These are phyloP conservation scores for Paramecium biaurelia DNA, from an alignment of 73 alveolate genomes.

Conservation along the genomic window DNA sequence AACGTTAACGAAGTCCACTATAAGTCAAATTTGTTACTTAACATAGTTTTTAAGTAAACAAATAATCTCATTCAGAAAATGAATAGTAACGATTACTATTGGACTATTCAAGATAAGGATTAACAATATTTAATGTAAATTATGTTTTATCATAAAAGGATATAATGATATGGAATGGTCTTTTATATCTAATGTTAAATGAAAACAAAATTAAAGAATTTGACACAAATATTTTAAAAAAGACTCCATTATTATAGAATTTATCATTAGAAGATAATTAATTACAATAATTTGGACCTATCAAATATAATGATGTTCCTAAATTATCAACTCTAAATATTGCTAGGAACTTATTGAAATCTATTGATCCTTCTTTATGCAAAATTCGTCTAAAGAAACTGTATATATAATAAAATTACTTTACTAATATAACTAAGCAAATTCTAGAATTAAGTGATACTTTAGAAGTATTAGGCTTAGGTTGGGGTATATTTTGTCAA, in stretches of 20 bases:
- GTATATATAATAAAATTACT: neutral
- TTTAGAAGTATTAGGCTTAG: neutral
- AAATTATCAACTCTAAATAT: neutral
- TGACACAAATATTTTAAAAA: neutral
- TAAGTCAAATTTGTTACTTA: slow-evolving; percentile 8
- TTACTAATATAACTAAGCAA: neutral
- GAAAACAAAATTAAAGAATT: neutral
- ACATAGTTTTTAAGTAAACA: neutral
- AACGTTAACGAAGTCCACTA: neutral
- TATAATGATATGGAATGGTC: neutral
- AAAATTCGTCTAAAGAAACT: neutral
- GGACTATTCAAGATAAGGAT: neutral
- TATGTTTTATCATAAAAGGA: neutral
- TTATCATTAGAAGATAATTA: neutral
- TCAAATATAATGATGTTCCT: neutral
- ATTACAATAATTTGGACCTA: neutral
- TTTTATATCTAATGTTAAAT: neutral
- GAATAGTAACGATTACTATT: neutral
- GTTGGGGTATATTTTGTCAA: slow-evolving; percentile 34
- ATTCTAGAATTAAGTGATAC: neutral
- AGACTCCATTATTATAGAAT: neutral
- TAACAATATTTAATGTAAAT: neutral
- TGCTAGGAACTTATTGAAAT: neutral
- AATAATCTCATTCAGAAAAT: neutral
- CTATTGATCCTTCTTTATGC: neutral